Percentiles rank a stretch among this genome's conserved stretches.
Conservation (phyloP, 371 early-diverging fungal species). For the Mucor racemosus region DNA sequence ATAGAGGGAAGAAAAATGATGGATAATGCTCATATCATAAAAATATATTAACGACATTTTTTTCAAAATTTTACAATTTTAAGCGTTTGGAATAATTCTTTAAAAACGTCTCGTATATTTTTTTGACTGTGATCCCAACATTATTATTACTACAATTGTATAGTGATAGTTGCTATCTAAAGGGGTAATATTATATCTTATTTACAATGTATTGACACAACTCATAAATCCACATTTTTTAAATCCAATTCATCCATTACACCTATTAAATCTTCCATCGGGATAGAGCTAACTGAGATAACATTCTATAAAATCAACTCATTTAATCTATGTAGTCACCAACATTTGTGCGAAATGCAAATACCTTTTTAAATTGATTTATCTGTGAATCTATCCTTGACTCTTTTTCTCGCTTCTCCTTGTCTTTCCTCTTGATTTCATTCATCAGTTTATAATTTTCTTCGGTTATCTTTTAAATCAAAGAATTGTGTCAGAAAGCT, state of each 20-base stretch:
- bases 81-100: no score
- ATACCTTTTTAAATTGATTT: neutral
- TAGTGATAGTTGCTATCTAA: neutral
- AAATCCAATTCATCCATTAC: constrained; percentile 1
- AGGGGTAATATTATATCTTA: neutral
- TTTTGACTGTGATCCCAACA: no score
- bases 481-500: no score
- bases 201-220: neutral
- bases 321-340: no score
- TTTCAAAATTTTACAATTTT: no score
- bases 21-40: no score
- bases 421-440: neutral
- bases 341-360: neutral
- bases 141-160: no score
- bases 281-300: neutral
- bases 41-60: no score
- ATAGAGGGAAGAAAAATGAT: no score
- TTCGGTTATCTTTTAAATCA: neutral
- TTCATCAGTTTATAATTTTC: constrained; percentile 7
- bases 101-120: no score
- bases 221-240: neutral
- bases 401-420: neutral
- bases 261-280: neutral
- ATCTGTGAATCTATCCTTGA: neutral
- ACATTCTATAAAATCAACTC: neutral